Base-by-base conservation (phyloP, 139 green algal species). In the Edaphochlamys debaryana region DNA sequence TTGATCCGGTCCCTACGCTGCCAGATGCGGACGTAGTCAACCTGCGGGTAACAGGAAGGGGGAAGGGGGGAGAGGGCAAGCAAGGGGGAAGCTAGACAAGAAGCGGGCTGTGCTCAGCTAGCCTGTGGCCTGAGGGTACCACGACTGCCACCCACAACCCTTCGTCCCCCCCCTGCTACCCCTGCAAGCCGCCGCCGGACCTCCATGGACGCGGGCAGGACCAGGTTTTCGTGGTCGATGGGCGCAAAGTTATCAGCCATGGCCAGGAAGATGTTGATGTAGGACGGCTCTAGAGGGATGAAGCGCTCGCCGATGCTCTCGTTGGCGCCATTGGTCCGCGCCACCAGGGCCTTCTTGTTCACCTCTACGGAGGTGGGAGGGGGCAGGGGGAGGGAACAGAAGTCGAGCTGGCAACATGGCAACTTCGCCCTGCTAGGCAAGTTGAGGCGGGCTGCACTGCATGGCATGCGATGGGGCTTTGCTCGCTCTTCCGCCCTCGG, bases 191-290 rank as follows among this genome's bases (percentile, higher is more conserved):
- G 45, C 45, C 9, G 45, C 45, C 45, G 2, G 22, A 81, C 74
- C 56, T 69, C 52, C 74, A 81, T 81, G 41, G 20, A 22, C 3
- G 79, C 13, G 0, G 67, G 68, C 25, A 74, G 64, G 29, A 45
- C 45, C 29, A 84, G 27, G 32, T 84, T 15, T n/a, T n/a, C n/a
- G 36, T 64, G 64, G 48, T n/a, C 37, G 37, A 79, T 75, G n/a
- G 68, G 9, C 7, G 75, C 67, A 63, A 91, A 88, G n/a, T 81
- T 76, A 34, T 88, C 48, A 13, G 72, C 79, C 86, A 93, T 93
- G 30, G 86, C 90, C 40, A 93, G 58, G 64, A 91, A 91, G 19
- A 93, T 73, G 73, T 93, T 91, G 36, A 93, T 75, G 82, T 93
- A 93, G 62, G 75, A 73, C 30, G 88, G 77, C 58, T 93, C 88